Base-by-base conservation (phyloP, 345 rosid species). In the Abelmoschus esculentus region DNA sequence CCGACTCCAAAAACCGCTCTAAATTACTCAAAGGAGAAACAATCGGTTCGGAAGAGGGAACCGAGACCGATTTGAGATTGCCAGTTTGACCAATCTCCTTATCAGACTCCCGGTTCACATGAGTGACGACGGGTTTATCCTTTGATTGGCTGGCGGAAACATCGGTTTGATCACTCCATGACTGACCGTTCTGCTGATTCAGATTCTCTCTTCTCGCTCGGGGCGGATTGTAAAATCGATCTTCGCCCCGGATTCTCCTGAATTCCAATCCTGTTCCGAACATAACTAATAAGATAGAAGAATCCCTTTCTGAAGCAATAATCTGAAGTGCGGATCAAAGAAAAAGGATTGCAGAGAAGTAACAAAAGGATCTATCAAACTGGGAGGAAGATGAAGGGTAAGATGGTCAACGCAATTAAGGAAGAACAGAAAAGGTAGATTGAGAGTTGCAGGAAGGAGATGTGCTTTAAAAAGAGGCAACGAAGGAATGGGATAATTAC, bases 1-100 rank as follows among this genome's bases (percentile, higher is more conserved):
- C 81, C 14, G 89, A 85, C 57, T 79, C 77, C 75, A 85, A 31
- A 66, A 89, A 89, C 75, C 88, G 76, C n/a, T 83, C 81, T 15
- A 86, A 69, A 61, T 89, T 86, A 80, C 82, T 83, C 57, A 72
- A 74, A 0, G 82, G 72, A 28, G 74, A 54, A 22, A 73, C 56
- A 4, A 46, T 72, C 31, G 80, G 50, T 67, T 83, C 78, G 50
- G 34, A 64, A 9, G 71, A 71, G 61, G 74, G 76, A 7, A 61
- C 36, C 0, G 69, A 53, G 28, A 34, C 75, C 63, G 70, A 56
- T 75, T 79, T 77, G 4, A 66, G 69, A 29, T 44, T 34, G 2
- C 73, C 77, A 67, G 52, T 56, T 10, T 47, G 68, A 56, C 66
- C 70, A 5, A 67, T 50, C 31, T 63, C 69, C 72, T 72, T 77